Base-by-base conservation (phyloP, 768 basidiomycete species). In the Tulasnella calospora region DNA sequence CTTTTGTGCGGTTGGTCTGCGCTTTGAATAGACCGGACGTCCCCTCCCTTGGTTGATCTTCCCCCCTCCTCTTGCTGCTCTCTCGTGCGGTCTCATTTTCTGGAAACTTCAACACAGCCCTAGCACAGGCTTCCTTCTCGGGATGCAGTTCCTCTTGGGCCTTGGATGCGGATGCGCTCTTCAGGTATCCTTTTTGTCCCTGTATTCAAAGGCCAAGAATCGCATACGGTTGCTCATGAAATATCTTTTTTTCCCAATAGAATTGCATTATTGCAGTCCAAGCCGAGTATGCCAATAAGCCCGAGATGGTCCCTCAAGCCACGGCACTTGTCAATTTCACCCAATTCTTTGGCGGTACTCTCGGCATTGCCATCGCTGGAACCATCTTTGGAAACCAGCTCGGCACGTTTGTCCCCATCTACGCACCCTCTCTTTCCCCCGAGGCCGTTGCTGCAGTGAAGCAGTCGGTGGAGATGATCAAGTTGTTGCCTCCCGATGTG, bases 241-340 rank as follows among this genome's bases (percentile, higher is more conserved):
- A 27, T 27, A 33, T 67, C 12, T 27, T 30, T 30, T 30, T 13
- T 35, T 27, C 51, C 10, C 51, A 84, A 73, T 84, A 85, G 81
- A 85, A 85, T 79, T 78, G 81, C 4, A 83, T 87, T 82, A 81
- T 85, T 44, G 83, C 85, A 4, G 83, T 86, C 8, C 86, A 87
- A 73, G 85, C 84, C 44, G 85, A 85, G 55, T 83, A 84, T 51
- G 81, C 81, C 30, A 79, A 81, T 33, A 80, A 81, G 40, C 82
- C 83, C 3, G 80, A 83, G 79, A 78, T 85, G 70, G 82, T 86
- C 74, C 83, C 85, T 7, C 82, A 84, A 46, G 81, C 83, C 10
- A 85, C 84, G 7, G 84, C 83, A 13, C 71, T 84, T 21, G 83
- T 82, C 41, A 82, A 84, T 27, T 86, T 86, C 80, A 80, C 77